A percentile compares a stretch with the other conserved stretches of the same genome.
Evolutionary conservation across 1,139 yeast species (phyloP).

Genomic region (Kurtzmaniella quercitrusa): DNA sequence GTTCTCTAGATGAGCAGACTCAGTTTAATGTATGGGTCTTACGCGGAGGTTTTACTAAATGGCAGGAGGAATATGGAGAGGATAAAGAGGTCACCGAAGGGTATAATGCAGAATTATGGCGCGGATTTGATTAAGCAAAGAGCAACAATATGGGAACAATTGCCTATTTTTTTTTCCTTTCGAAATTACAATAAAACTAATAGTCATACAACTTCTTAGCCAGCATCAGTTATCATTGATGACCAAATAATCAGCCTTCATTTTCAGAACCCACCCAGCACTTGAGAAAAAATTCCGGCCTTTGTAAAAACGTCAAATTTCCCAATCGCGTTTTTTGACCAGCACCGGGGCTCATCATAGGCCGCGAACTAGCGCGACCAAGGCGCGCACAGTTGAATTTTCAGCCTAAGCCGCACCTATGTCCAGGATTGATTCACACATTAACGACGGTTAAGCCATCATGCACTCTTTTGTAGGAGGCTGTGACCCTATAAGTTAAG

Average conservation of each 20-base stretch:
- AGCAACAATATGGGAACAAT: too few relatives aligned
- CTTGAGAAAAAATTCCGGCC: not conserved
- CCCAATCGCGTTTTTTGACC: not conserved
- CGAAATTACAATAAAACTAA: too few relatives aligned
- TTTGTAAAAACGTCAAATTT: not conserved
- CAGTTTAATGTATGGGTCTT: constrained; percentile 63
- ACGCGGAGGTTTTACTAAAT: constrained; percentile 77
- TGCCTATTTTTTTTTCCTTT: too few relatives aligned
- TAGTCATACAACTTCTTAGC: too few relatives aligned
- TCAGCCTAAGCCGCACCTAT: not conserved
- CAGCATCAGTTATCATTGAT: not conserved
- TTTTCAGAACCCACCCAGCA: too few relatives aligned
- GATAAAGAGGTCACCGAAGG: constrained; percentile 66
- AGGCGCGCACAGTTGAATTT: not conserved
- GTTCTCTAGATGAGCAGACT: constrained; percentile 43
- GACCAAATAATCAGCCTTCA: not conserved
- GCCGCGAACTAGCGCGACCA: not conserved
- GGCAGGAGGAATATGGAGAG: constrained; percentile 75
- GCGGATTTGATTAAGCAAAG: constrained; percentile 7
- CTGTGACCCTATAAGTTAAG: not conserved
- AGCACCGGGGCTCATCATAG: not conserved
- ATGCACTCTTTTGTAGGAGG: not conserved
- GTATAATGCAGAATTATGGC: constrained; percentile 59
- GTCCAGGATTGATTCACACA: not conserved
- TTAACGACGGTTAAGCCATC: not conserved